phyloP scores from a whole-genome alignment of 208 protist genomes.

The Leishmania major region DNA sequence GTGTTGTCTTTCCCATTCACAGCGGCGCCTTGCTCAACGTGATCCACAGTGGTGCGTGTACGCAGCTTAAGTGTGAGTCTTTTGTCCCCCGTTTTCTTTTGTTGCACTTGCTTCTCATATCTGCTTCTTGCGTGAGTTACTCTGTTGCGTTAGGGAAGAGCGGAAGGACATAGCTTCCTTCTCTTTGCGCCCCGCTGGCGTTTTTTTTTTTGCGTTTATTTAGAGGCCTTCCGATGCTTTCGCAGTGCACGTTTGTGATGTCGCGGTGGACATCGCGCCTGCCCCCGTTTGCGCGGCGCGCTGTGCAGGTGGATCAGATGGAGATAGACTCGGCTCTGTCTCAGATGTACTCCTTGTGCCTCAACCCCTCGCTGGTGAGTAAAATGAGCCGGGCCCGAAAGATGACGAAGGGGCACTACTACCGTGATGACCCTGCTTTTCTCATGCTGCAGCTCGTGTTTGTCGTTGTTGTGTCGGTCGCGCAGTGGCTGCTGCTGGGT shows the following conservation, averaged over 20 bases:
- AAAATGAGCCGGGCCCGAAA: slow-evolving; percentile 89
- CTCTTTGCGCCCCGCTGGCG: neutral
- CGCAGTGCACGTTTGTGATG: slow-evolving; percentile 28
- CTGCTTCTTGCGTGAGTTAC: neutral
- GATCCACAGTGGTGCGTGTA: neutral
- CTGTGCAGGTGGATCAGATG: slow-evolving; percentile 91
- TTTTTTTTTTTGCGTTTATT: neutral
- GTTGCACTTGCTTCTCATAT: neutral
- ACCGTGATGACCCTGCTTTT: slow-evolving; percentile 97
- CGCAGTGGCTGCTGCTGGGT: slow-evolving; percentile 37
- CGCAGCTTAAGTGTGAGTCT: slow-evolving; percentile 1
- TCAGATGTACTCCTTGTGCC: slow-evolving; percentile 90
- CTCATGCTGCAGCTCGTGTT: slow-evolving; percentile 92
- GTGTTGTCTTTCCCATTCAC: slow-evolving; percentile 17
- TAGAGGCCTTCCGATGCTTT: slow-evolving; percentile 14
- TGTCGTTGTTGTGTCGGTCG: slow-evolving; percentile 61
- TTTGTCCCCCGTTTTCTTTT: slow-evolving; percentile 7
- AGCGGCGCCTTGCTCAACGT: neutral
- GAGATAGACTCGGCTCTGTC: slow-evolving; percentile 91
- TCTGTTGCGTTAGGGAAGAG: neutral
- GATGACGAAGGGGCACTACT: slow-evolving; percentile 98
- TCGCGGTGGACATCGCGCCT: slow-evolving; percentile 74
- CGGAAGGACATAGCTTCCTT: neutral
- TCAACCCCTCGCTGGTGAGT: slow-evolving; percentile 79
- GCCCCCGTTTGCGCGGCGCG: slow-evolving; percentile 76